phyloP scores from a whole-genome alignment of 257 asterid species.

The Haberlea rhodopensis region DNA sequence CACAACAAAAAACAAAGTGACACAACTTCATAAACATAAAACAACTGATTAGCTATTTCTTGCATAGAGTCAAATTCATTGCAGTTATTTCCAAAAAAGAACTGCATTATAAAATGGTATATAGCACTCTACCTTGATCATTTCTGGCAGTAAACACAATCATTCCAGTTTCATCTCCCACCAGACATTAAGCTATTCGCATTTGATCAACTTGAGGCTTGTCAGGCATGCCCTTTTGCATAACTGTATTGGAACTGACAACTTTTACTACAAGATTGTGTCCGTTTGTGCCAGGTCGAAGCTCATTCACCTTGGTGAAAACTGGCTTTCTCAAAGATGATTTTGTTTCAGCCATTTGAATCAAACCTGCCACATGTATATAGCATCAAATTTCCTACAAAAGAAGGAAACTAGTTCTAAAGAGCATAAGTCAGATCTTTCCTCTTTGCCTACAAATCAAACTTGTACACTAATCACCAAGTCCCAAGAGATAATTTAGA shows the following conservation, averaged over 20 bases:
- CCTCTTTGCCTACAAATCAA: no score
- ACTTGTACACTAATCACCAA: background rate
- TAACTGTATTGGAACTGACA: constrained; percentile 58
- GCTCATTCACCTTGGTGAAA: constrained; percentile 67
- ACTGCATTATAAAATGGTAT: background rate
- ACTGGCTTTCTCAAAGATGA: constrained; percentile 60
- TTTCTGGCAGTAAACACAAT: constrained; percentile 48
- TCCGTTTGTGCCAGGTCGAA: constrained; percentile 61
- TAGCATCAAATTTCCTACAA: no score
- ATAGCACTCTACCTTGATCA: constrained; percentile 37
- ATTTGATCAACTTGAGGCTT: constrained; percentile 46
- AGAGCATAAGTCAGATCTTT: no score
- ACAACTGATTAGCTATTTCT: background rate
- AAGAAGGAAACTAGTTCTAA: no score
- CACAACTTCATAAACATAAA: background rate
- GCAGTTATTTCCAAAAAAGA: background rate
- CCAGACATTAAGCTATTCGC: constrained; percentile 50
- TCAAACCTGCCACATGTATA: constrained; percentile 11
- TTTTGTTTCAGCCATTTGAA: constrained; percentile 67
- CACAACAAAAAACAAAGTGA: no score
- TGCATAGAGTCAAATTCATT: background rate
- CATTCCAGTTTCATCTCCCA: constrained; percentile 53
- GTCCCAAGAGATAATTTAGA: background rate
- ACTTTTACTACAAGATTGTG: constrained; percentile 66
- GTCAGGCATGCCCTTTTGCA: constrained; percentile 61